Conservation (phyloP, 176 grass and related monocot species). For the Puccinellia tenuiflora region DNA sequence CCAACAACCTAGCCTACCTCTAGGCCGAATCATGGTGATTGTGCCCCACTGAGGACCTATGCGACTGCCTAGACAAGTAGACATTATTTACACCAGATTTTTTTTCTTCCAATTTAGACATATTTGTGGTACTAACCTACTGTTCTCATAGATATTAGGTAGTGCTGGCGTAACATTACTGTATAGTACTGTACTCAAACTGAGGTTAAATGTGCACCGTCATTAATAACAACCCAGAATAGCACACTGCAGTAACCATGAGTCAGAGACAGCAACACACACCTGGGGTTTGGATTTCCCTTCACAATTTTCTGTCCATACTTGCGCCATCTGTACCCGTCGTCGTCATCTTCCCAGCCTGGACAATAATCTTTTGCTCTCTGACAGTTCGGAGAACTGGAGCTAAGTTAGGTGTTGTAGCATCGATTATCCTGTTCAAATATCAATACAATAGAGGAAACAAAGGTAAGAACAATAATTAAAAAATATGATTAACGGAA, state of each 20-base stretch:
- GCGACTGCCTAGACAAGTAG: background rate
- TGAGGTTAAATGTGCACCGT: background rate
- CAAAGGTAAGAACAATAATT: slow-evolving; percentile 25
- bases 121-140: background rate
- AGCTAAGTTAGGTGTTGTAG: slow-evolving; percentile 27
- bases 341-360: slow-evolving; percentile 66
- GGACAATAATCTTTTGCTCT: slow-evolving; percentile 87
- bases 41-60: background rate
- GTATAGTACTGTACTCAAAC: background rate
- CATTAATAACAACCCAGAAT: background rate
- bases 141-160: background rate
- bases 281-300: slow-evolving; percentile 98
- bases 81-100: background rate
- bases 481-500: slow-evolving; percentile 13
- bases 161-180: background rate
- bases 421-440: slow-evolving; percentile 53
- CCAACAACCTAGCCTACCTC: background rate
- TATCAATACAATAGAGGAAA: slow-evolving; percentile 18
- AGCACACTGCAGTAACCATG: background rate
- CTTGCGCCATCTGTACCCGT: slow-evolving; percentile 99
- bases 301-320: slow-evolving; percentile 99
- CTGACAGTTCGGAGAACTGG: slow-evolving; percentile 72
- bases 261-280: slow-evolving; percentile 7
- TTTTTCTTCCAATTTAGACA: background rate
- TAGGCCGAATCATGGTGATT: background rate